phyloP scores from a whole-genome alignment of 148 eudicot genomes.

The Vaccinium vitisidaea region DNA sequence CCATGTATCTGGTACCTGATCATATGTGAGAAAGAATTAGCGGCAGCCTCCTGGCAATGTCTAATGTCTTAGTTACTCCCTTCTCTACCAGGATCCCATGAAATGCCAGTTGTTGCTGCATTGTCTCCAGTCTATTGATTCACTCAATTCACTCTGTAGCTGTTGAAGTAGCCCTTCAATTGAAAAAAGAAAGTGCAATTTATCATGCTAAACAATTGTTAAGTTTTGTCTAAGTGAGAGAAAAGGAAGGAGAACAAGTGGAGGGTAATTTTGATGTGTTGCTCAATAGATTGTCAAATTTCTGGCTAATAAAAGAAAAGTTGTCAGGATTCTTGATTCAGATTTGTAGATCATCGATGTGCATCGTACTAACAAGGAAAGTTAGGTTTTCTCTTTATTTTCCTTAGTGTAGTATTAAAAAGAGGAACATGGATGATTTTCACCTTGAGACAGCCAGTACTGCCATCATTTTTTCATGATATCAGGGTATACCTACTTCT shows the following conservation, averaged over 20 bases:
- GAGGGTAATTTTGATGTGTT: neutral
- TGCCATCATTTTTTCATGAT: neutral
- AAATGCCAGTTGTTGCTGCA: neutral
- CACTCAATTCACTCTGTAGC: neutral
- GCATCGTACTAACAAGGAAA: neutral
- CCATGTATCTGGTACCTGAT: neutral
- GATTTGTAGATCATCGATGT: neutral
- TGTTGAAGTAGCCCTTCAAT: neutral
- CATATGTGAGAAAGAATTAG: neutral
- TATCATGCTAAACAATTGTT: neutral
- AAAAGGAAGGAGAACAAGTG: neutral
- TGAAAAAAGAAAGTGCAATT: neutral
- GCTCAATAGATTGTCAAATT: neutral
- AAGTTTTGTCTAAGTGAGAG: neutral
- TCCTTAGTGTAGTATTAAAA: neutral
- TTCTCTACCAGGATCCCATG: neutral
- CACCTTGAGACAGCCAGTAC: neutral
- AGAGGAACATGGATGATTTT: neutral
- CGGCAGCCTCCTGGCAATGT: neutral
- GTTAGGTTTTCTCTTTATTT: neutral
- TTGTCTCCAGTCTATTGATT: neutral
- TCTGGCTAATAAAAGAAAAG: neutral
- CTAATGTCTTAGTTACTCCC: neutral
- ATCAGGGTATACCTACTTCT: conserved; percentile 12
- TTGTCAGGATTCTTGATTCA: neutral